Evolutionary conservation across 176 grass and related monocot species (phyloP), one percentile per base, ranked within the genome.

Genomic region (Phoenix dactylifera): DNA sequence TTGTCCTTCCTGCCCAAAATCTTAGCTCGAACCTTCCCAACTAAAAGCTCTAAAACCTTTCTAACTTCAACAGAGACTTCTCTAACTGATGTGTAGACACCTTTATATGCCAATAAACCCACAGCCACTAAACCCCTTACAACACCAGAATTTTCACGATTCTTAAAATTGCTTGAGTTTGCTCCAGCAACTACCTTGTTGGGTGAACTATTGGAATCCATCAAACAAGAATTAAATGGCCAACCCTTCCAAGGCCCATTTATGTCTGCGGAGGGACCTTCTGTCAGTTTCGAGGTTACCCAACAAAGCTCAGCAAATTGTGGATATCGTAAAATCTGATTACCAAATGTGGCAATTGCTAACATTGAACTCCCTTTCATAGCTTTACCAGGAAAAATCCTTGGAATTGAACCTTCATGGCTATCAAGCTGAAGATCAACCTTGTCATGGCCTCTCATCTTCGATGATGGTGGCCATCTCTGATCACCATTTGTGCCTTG

Each of bases 241-340:
- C 92, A 97, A 59, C 80, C 80, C 77, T 88, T 90, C 92, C 92
- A 90, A 62, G 92, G 83, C 55, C 87, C 92, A 87, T 80, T 88
- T 67, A 79, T 85, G 75, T 88, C 72, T 60, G 92, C 76, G 65
- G 55, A 97, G 54, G 92, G 92, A n/a, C 92, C 92, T 74, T 90
- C 92, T 53, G 22, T 83, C 62, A 97, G 73, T 62, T 91, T 90
- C 50, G 92, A 97, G 55, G 83, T 90, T 60, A 88, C 78, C 86
- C 86, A 97, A 76, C 92, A 97, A 74, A 97, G 92, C 82, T 87
- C 85, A 61, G 92, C 80, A 52, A 88, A 97, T 59, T 97, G 83
- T 6, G 87, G 92, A 32, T 82, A 77, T 54, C 85, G 75, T 54
- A 97, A 83, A 70, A 97, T 88, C 74, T 97, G 87, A 66, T 75